Evolutionary conservation across 2,329 filamentous ascomycete species (phyloP), one percentile per base, ranked within the genome.

Genomic region (Dactylellina leptospora): DNA sequence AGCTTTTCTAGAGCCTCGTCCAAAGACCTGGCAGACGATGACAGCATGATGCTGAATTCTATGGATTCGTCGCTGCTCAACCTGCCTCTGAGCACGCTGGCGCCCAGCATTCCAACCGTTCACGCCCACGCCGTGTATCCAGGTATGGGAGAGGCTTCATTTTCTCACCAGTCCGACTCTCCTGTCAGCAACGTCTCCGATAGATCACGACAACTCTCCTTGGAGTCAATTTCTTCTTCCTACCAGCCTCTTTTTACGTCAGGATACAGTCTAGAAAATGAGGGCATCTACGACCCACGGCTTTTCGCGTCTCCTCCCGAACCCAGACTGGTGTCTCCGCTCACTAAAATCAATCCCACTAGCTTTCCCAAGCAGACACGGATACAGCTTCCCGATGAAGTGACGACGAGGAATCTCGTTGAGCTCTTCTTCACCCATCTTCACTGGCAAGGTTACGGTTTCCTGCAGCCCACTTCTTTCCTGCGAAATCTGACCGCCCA

Each of bases 381-480:
- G 4, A 66, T 73, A 40, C 69, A 66, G 33, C 69, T 73, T 18
- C 69, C 69, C 8, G 61, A 73, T 36, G 60, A 73, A 53, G 36
- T 20, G 2, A 68, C 50, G 10, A 73, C 61, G 9, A 61, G 53
- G 25, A 66, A 28, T 8, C 55, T 73, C 2, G 47, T 61, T 4
- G 55, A 68, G 18, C 69, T 66, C 10, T 73, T 73, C 56, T 73
- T 73, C 50, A 68, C 54, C 6, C 69, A 73, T 45, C 69, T 73
- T 18, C 61, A 73, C 55, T 73, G 60, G 60, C 69, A 73, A 58
- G 60, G 60, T 27, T 73, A 73, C 27, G 60, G 60, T 3, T 73
- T 73, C 18, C 25, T 73, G 23, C 69, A 73, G 20, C 60, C 60
- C 6, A 61, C 48, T 1, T 66, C 69, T n/a, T 68, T 73, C 23